A percentile compares a stretch with the other conserved stretches of the same genome.
phyloP scores from a whole-genome alignment of 106 monocot species.

The Agapanthus africanus region DNA sequence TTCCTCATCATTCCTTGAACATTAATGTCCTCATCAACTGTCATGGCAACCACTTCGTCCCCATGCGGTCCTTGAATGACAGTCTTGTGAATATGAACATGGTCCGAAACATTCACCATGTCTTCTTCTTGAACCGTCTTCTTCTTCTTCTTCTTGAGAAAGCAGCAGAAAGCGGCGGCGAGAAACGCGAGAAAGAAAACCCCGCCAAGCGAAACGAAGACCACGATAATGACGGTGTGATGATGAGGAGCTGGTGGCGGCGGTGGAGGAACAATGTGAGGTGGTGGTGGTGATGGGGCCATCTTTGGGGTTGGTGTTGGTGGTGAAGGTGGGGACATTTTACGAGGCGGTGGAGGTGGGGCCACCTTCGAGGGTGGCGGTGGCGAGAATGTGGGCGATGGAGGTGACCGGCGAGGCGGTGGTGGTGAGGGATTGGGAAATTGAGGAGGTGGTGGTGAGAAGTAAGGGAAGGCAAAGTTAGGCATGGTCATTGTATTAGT shows the following conservation, averaged over 20 bases:
- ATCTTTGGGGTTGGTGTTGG: slow-evolving; percentile 10
- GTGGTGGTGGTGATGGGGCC: slow-evolving; percentile 8
- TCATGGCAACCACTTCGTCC: slow-evolving; percentile 12
- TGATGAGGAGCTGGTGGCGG: slow-evolving; percentile 19
- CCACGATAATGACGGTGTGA: slow-evolving; percentile 52
- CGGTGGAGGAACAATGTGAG: slow-evolving; percentile 1
- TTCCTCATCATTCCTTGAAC: slow-evolving; percentile 33
- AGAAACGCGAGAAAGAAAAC: slow-evolving; percentile 69
- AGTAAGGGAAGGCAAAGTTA: neutral
- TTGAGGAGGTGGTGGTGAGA: neutral
- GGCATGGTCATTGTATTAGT: no score
- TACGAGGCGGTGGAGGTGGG: slow-evolving; percentile 2
- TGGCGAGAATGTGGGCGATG: slow-evolving; percentile 1
- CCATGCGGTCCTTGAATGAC: slow-evolving; percentile 49
- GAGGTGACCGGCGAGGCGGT: neutral
- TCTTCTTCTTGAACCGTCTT: slow-evolving; percentile 27
- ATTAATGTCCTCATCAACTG: slow-evolving; percentile 50
- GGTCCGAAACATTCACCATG: slow-evolving; percentile 31
- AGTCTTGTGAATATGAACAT: slow-evolving; percentile 42
- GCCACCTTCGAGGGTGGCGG: neutral
- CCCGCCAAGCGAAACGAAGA: slow-evolving; percentile 59
- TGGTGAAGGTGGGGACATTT: slow-evolving; percentile 1
- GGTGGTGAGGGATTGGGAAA: neutral
- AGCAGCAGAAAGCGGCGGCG: slow-evolving; percentile 50
- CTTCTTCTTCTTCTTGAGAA: slow-evolving; percentile 69